A percentile compares a stretch with the other conserved stretches of the same genome.
Evolutionary conservation across 306 rosid genomes (phyloP).

Genomic region (Crataegus laevigata): DNA sequence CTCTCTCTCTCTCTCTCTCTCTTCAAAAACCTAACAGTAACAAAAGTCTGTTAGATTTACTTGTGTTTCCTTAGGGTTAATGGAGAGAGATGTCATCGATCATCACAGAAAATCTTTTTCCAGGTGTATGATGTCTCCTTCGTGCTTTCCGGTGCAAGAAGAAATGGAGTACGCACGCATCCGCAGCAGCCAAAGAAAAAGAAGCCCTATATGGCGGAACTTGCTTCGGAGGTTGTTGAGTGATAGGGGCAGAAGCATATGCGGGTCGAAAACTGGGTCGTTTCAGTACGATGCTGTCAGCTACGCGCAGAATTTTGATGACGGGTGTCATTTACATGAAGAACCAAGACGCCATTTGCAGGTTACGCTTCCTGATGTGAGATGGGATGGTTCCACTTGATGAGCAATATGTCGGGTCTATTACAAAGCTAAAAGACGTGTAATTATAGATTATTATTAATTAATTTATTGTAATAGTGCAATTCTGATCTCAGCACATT

Average conservation of each 20-base stretch:
- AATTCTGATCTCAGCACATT: too few relatives aligned
- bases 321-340: conserved; percentile 41
- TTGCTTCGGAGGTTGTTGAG: conserved; percentile 43
- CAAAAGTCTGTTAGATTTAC: too few relatives aligned
- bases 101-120: conserved; percentile 19
- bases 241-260: conserved; percentile 27
- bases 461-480: too few relatives aligned
- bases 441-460: too few relatives aligned
- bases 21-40: not conserved
- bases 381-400: conserved; percentile 16
- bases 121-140: conserved; percentile 38
- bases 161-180: conserved; percentile 49
- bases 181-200: conserved; percentile 11
- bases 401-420: too few relatives aligned
- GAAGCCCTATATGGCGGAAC: conserved; percentile 43
- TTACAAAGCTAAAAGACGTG: too few relatives aligned
- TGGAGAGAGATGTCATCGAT: conserved; percentile 37
- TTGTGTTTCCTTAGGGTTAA: not conserved
- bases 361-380: conserved; percentile 20
- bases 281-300: conserved; percentile 84
- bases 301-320: conserved; percentile 76
- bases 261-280: conserved; percentile 37
- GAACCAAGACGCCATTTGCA: conserved; percentile 27
- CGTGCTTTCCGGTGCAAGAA: conserved; percentile 41
- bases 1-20: not conserved